Evolutionary conservation across 176 grass and related monocot genomes (phyloP), one percentile per base, ranked within the genome.

Genomic region (Raddia distichophylla): DNA sequence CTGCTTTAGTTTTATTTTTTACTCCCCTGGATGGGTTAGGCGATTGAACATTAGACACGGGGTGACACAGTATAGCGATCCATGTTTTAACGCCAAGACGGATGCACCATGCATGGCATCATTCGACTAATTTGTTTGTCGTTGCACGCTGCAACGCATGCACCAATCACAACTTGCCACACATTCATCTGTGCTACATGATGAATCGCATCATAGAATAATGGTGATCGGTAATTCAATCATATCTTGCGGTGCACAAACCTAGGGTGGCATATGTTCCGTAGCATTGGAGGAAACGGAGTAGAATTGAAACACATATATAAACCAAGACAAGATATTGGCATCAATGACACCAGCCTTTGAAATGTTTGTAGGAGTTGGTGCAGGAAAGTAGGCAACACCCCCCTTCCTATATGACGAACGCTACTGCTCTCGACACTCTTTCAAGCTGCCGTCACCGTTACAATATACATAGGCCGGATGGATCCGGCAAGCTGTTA

Each of bases 311-410:
- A 22, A 2, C 27, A 17, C 52, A 17, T 37, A 46, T 47, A 13
- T 34, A 60, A 69, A 70, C 22, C 14, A 59, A 48, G 53, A 46
- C 50, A 67, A 65, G 51, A 34, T 77, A 17, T 56, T 49, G 40
- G 18, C 56, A 72, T 15, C 75, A 46, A 6, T 60, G 78, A 69
- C 85, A 75, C 54, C 78, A 81, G 71, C 63, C 57, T 76, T 81
- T 67, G 78, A 87, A 62, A 45, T 44, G 44, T 61, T 33, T 81
- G 62, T 18, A 80, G 60, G 60, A 47, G 77, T 80, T 74, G 60
- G 60, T 75, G 44, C 18, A 69, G 83, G 40, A 7, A n/a, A 74
- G 49, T 64, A 45, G 57, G 37, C 52, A 62, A 20, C 53, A 64
- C 45, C 44, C n/a, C 60, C 43, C 22, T 80, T 22, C 52, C 3